Base-by-base conservation (phyloP, 2,329 filamentous ascomycete genomes). In the Tothia fuscella region DNA sequence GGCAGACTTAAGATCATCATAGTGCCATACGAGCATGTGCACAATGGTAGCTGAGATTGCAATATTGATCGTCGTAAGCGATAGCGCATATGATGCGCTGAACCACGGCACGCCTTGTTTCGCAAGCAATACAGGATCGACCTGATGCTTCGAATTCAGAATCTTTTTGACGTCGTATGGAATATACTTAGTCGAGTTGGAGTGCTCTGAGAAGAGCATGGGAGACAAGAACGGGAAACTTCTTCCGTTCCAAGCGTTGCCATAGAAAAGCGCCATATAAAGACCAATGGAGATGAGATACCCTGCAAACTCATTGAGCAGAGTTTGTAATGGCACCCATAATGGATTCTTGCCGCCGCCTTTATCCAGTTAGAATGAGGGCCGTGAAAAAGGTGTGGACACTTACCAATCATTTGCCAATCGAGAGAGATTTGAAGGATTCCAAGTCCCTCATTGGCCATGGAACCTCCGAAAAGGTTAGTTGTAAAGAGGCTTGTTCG, bases 281-380 rank as follows among this genome's bases (percentile, higher is more conserved):
- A 43, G 24, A 12, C 53, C 55, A 50, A 54, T 44, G 12, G 43
- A 38, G 10, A 39, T 25, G 3, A 46, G 17, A 16, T 44, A 46
- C 21, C 44, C 41, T n/a, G 44, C 14, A 10, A 46, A 40, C 16
- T 24, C 30, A 30, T 46, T 46, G 25, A 38, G 19, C 2, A 44
- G 35, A 19, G 44, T 44, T 16, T 44, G 35, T 3, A 46, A 32
- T 4, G 44, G 44, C 12, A 36, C 30, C 33, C 36, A 46, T 21
- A 46, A 20, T 13, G 41, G 35, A 30, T 42, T 42, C 16, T 40
- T 40, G 28, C 26, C 38, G 20, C 38, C 38, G n/a, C n/a, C n/a
- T n/a, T n/a, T n/a, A n/a, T n/a, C n/a, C n/a, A n/a, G n/a, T n/a
- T n/a, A n/a, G n/a, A n/a, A n/a, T n/a, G n/a, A n/a, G n/a, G n/a